Percentiles rank a stretch among this genome's conserved stretches.
Conservation (phyloP, 1,284 basidiomycete genomes). For the Thecaphora frezii region DNA sequence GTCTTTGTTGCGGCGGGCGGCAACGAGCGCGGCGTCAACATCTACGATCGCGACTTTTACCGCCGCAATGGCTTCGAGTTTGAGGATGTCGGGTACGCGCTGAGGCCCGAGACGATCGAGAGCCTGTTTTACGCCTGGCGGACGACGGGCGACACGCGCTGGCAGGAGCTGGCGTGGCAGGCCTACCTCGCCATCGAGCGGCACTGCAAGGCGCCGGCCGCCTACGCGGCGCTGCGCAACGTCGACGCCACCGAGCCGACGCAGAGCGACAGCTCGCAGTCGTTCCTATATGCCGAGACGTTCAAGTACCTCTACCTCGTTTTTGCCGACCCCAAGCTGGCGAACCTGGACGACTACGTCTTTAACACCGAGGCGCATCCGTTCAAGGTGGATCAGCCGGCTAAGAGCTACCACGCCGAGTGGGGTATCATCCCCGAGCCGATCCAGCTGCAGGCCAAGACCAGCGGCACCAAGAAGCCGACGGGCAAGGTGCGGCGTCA, state of each 20-base stretch:
- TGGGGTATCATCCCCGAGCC: not conserved
- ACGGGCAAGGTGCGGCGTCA: too few species aligned
- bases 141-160: conserved; percentile 41
- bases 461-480: not conserved
- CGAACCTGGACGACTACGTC: conserved; percentile 43
- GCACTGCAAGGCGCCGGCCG: conserved; percentile 68
- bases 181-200: conserved; percentile 85
- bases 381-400: conserved; percentile 39
- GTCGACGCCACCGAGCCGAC: conserved; percentile 27
- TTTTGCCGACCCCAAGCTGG: conserved; percentile 38
- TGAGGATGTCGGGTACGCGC: conserved; percentile 33
- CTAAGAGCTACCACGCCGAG: conserved; percentile 5
- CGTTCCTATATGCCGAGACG: conserved; percentile 47
- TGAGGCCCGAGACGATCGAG: conserved; percentile 52
- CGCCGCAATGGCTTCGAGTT: conserved; percentile 38
- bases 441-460: not conserved
- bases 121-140: conserved; percentile 34
- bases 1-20: conserved; percentile 27
- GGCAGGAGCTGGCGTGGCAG: conserved; percentile 81
- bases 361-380: conserved; percentile 55
- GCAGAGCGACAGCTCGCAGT: conserved; percentile 41
- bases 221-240: conserved; percentile 28
- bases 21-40: conserved; percentile 27
- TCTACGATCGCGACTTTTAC: conserved; percentile 35
- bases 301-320: conserved; percentile 52